These are phyloP conservation scores for Phytophthora kernoviae DNA, from an alignment of 352 stramenopile species.

Conservation along the genomic window DNA sequence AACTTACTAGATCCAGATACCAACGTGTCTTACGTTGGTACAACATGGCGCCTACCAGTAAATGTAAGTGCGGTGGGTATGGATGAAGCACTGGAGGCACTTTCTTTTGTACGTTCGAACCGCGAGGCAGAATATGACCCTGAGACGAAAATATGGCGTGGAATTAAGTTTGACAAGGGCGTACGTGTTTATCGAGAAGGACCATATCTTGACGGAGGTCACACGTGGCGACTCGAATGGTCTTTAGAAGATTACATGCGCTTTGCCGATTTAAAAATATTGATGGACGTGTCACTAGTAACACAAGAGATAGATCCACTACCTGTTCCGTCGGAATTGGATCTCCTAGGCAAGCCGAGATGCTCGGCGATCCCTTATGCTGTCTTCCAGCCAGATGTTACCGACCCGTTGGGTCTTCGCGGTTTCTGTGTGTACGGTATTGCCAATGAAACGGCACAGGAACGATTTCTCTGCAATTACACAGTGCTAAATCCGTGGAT, in stretches of 20 bases:
- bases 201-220: slow-evolving; percentile 68
- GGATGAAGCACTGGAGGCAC: slow-evolving; percentile 74
- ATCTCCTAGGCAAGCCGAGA: slow-evolving; percentile 42
- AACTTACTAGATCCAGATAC: slow-evolving; percentile 54
- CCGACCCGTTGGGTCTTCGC: slow-evolving; percentile 53
- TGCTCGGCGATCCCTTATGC: slow-evolving; percentile 59
- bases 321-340: slow-evolving; percentile 55
- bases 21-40: slow-evolving; percentile 40
- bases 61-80: slow-evolving; percentile 74
- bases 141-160: slow-evolving; percentile 53
- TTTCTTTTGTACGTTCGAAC: slow-evolving; percentile 72
- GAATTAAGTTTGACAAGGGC: slow-evolving; percentile 72
- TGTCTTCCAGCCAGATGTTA: slow-evolving; percentile 48
- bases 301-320: slow-evolving; percentile 70
- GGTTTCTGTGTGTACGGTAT: slow-evolving; percentile 74
- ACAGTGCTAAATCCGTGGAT: slow-evolving; percentile 77
- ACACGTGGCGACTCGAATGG: slow-evolving; percentile 79
- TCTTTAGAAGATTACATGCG: slow-evolving; percentile 72
- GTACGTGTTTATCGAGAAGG: slow-evolving; percentile 73
- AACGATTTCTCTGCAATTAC: slow-evolving; percentile 79
- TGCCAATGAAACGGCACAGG: slow-evolving; percentile 59
- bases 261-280: slow-evolving; percentile 73
- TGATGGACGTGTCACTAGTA: slow-evolving; percentile 56
- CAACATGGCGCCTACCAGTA: slow-evolving; percentile 71
- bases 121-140: slow-evolving; percentile 65